Evolutionary conservation across 768 basidiomycete genomes (phyloP), one percentile per base, ranked within the genome.

Genomic region (Suillus lakei): DNA sequence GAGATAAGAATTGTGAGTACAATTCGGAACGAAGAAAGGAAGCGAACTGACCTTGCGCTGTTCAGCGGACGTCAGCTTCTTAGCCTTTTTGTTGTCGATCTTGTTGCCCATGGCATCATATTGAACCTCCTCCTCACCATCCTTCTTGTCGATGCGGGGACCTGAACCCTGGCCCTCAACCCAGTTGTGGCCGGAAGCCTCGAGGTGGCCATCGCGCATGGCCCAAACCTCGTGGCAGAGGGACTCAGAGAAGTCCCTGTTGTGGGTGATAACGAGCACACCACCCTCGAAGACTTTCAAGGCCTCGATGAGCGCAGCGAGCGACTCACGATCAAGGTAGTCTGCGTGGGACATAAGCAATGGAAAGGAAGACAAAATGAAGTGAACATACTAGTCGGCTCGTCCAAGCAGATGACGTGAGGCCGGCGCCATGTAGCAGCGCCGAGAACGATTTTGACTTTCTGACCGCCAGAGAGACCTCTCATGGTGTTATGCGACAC

Each of bases 61-160:
- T 77, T 99, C 97, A 34, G 85, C 76, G 32, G 96, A 82, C 15
- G 90, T 90, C 68, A 94, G 71, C 85, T 97, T 97, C 87, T 94
- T 96, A 72, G 77, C 71, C 87, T 97, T 96, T 82, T 89, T 92
- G 70, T 48, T 78, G 67, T 93, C 92, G 69, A 96, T 82, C 89
- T 96, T 96, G 92, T 98, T 98, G 66, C 97, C 97, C 92, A 99
- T 93, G 28, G 98, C 98, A 77, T 99, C 98, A 76, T 92, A 99
- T 73, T 86, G 82, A 46, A 88, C 95, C 59, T 96, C 94, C 67
- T 98, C 96, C 71, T 94, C 94, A 59, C 91, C 96, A 7, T 87
- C 92, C 74, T 87, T 87, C 88, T 95, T 92, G 87, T 98, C 98
- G 72, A 99, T 99, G 65, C 96, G 90, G 51, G 95, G 79, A 13